phyloP scores from a whole-genome alignment of 192 early-diverging fungal species.

The Powellomyces hirtus region DNA sequence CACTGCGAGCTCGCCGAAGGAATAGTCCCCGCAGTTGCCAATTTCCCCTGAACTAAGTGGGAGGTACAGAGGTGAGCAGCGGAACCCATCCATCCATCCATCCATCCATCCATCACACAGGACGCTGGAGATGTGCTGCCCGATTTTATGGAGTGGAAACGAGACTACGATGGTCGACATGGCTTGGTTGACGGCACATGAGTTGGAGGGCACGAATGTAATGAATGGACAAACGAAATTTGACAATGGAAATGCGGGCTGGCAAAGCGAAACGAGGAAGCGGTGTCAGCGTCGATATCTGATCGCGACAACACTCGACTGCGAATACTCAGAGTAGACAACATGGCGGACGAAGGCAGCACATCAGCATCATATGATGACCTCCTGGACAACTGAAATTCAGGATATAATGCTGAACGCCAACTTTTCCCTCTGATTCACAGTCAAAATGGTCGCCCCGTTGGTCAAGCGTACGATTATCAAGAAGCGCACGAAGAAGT shows the following conservation, averaged over 20 bases:
- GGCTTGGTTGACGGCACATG: background rate
- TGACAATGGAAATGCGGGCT: background rate
- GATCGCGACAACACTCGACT: background rate
- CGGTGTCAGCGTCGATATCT: background rate
- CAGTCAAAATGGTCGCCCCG: conserved; percentile 89
- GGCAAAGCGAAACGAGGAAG: background rate
- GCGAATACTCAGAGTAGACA: background rate
- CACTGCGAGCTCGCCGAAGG: no score
- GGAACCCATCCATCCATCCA: conserved; percentile 27
- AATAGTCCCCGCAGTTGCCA: conserved; percentile 3
- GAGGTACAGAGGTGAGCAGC: conserved; percentile 16
- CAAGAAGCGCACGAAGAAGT: conserved; percentile 98
- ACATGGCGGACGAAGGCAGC: background rate
- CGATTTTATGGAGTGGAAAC: background rate
- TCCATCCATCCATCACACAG: conserved; percentile 13
- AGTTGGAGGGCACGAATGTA: background rate
- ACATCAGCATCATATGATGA: background rate
- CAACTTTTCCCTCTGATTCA: background rate
- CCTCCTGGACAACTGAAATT: background rate
- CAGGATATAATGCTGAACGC: background rate
- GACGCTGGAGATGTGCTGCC: background rate
- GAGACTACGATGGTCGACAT: background rate
- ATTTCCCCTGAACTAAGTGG: background rate
- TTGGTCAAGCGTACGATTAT: conserved; percentile 93
- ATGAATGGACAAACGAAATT: background rate